Base-by-base conservation (phyloP, 2,329 filamentous ascomycete species). In the Epichloe baconii region DNA sequence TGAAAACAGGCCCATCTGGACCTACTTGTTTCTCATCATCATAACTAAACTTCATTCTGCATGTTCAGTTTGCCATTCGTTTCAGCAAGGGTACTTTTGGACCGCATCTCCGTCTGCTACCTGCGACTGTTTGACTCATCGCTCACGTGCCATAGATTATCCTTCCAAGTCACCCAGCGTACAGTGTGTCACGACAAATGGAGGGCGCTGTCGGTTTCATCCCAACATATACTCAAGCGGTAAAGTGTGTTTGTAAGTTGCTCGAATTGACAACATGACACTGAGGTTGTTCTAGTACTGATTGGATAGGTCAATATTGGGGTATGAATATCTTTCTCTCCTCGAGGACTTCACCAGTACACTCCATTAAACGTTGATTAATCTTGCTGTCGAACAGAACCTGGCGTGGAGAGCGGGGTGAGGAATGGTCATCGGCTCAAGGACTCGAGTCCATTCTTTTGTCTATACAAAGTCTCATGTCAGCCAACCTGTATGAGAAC, bases 381-480 rank as follows among this genome's bases (percentile, higher is more conserved):
- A 53, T 56, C 31, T 57, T 50, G 2, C 38, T 21, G 6, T 53
- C 19, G 44, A 6, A n/a, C 58, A 94, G 90, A 52, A 98, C 93
- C 64, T 98, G 93, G 93, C 79, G 86, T 47, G 90, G 90, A 31
- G 85, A 95, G 62, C 78, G 81, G 15, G 88, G 90, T 51, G 93
- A 97, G 67, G 83, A 96, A 65, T 98, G 93, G 93, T 96, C 90
- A 15, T 89, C 90, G 15, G 93, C 91, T 1, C 93, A 97, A 66
- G 91, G 93, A 6, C 74, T 98, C 1, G 93, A 97, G 66, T 97
- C 91, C 1, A 88, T 97, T 47, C 69, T 98, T 46, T 80, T 97
- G 49, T 97, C 91, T 5, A 96, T 98, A 52, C 93, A 98, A 68
- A 96, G 90, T 65, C 74, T 98, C 44, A 90, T 98, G 85, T 95